These are phyloP conservation scores for Trichosporon sp. DNA, from an alignment of 1,284 basidiomycete species.

Conservation along the genomic window DNA sequence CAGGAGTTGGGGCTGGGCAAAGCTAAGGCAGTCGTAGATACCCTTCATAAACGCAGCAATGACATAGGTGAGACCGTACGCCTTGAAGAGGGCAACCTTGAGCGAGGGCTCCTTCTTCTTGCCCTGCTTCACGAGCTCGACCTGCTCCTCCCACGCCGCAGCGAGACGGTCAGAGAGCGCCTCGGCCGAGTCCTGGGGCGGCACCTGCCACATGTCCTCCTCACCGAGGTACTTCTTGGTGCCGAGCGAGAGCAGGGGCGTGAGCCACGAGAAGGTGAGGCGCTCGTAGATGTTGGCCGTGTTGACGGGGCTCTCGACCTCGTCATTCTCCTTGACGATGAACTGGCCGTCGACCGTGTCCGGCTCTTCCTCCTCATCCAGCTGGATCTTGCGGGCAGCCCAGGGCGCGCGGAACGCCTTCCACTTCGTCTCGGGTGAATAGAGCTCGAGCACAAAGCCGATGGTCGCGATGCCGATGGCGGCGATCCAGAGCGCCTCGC, in stretches of 20 bases:
- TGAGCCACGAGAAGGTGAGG: slow-evolving; percentile 46
- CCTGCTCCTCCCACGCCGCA: slow-evolving; percentile 49
- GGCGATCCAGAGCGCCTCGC: slow-evolving; percentile 46
- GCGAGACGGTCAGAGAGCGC: slow-evolving; percentile 64
- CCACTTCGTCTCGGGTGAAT: slow-evolving; percentile 60
- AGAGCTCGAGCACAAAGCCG: slow-evolving; percentile 65
- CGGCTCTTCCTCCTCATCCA: slow-evolving; percentile 45
- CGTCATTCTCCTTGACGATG: slow-evolving; percentile 49
- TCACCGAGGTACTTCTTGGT: slow-evolving; percentile 61
- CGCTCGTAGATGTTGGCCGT: slow-evolving; percentile 72
- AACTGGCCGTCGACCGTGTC: slow-evolving; percentile 28
- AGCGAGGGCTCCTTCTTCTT: slow-evolving; percentile 65
- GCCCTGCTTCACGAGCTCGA: slow-evolving; percentile 47
- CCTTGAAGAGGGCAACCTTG: slow-evolving; percentile 65
- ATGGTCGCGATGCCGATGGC: slow-evolving; percentile 56
- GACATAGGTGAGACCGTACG: slow-evolving; percentile 75
- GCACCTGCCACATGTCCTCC: slow-evolving; percentile 66
- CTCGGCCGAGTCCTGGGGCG: slow-evolving; percentile 66
- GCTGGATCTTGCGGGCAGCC: slow-evolving; percentile 33
- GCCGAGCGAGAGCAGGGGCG: slow-evolving; percentile 40
- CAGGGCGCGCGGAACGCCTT: slow-evolving; percentile 12
- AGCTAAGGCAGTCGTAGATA: slow-evolving; percentile 71
- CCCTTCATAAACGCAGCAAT: slow-evolving; percentile 68
- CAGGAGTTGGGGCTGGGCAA: slow-evolving; percentile 85
- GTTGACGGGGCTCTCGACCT: slow-evolving; percentile 65